Base-by-base conservation (phyloP, 192 early-diverging fungal species). In the Coemansia sp. region DNA sequence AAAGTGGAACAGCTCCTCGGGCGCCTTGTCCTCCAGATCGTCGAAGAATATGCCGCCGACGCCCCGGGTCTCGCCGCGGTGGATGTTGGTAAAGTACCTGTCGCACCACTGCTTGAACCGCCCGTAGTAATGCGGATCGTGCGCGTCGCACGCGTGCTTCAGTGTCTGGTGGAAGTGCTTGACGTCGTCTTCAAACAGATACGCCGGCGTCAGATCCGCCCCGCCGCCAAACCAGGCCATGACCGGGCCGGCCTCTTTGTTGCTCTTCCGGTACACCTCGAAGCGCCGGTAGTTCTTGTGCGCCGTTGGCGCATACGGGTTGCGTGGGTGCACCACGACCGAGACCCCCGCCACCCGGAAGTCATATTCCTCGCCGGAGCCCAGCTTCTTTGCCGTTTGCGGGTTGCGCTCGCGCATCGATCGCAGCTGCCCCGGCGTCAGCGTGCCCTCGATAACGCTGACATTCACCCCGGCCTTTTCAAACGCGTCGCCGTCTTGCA, bases 31-130 rank as follows among this genome's bases (percentile, higher is more conserved):
- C 51, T 90, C 88, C 38, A 97, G 69, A 64, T 99, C 97, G 62
- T 99, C 97, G 76, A 99, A 99, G 77, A 99, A 99, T 71, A 97
- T 97, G 25, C 97, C 97, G 22, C 97, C 97, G 52, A 99, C 72
- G 2, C 97, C 97, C 27, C 97, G 91, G 14, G 88, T 82, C 71
- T 99, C 97, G 9, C 80, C 64, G 10, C 97, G 85, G 70, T 99
- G 97, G 7, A 86, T 81, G 54, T 87, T 87, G 66, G 85, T 81
- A 71, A 99, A 99, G 73, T 99, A 99, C 30, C 88, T 82, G 68
- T 99, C 97, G 69, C 93, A 95, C 95, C 95, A 97, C 49, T 90
- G 85, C 80, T 99, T 99, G 73, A 97, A 97, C 16, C 83, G 75
- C 43, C 86, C 83, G 56, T 97, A 99, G 81, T 91, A 95, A 4